Conservation (phyloP, 768 basidiomycete genomes). For the Termitomyces sp. region DNA sequence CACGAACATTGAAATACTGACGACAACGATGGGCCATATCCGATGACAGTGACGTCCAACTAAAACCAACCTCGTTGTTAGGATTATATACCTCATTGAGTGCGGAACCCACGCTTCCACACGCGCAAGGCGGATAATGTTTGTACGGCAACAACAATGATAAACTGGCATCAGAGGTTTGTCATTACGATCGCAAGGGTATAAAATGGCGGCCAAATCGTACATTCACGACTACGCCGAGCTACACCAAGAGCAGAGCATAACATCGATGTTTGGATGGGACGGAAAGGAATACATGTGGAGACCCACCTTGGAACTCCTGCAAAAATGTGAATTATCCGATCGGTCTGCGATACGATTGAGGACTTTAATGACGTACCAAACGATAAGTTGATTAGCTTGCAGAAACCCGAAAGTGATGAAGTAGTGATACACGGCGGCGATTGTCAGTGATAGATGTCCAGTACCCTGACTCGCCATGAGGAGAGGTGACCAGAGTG, state of each 20-base stretch:
- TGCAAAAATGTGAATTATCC: background rate
- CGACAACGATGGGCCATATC: constrained; percentile 16
- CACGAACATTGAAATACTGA: background rate
- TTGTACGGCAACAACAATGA: constrained; percentile 21
- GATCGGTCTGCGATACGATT: background rate
- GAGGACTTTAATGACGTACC: constrained; percentile 3
- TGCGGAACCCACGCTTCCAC: constrained; percentile 20
- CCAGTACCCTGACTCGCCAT: constrained; percentile 12
- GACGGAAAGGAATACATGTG: background rate
- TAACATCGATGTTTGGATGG: background rate
- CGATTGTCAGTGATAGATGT: constrained; percentile 21
- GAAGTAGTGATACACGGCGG: constrained; percentile 22
- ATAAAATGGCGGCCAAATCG: background rate
- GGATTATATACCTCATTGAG: background rate
- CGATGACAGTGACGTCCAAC: constrained; percentile 14
- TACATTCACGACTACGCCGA: constrained; percentile 20
- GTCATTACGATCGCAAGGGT: background rate
- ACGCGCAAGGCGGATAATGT: constrained; percentile 23
- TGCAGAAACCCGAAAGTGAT: constrained; percentile 18
- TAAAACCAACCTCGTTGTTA: no score
- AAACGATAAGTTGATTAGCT: constrained; percentile 10
- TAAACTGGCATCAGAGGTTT: constrained; percentile 14
- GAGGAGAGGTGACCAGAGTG: background rate
- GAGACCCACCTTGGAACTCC: constrained; percentile 18
- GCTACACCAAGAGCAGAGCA: constrained; percentile 3